Evolutionary conservation across 371 early-diverging fungal genomes (phyloP).

Genomic region (Mortierella sp.): DNA sequence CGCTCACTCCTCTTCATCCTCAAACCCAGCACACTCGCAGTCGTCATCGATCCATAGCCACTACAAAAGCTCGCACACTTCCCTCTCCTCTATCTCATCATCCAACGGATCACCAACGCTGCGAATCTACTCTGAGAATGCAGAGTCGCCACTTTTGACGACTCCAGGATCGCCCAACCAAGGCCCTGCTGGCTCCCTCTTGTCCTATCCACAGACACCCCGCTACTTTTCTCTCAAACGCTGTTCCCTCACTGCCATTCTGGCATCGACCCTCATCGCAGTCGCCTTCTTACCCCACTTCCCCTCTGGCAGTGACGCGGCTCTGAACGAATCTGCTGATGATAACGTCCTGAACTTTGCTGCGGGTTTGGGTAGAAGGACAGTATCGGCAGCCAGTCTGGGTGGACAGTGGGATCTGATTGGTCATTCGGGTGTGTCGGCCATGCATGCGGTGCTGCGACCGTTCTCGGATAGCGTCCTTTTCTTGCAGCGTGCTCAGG

Average conservation of each 20-base stretch:
- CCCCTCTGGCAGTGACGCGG: constrained; percentile 26
- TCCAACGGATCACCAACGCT: background rate
- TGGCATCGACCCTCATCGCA: constrained; percentile 18
- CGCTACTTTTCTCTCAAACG: constrained; percentile 22
- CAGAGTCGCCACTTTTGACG: background rate
- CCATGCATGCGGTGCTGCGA: constrained; percentile 57
- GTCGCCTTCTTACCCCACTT: constrained; percentile 3
- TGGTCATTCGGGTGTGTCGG: constrained; percentile 54
- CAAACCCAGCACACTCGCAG: background rate
- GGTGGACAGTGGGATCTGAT: constrained; percentile 56
- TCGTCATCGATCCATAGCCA: constrained; percentile 7
- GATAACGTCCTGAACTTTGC: background rate
- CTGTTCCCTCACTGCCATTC: constrained; percentile 15
- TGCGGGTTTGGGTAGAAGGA: background rate
- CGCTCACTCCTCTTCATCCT: background rate
- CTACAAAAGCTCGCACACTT: background rate
- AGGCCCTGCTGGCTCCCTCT: background rate
- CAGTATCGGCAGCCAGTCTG: constrained; percentile 27
- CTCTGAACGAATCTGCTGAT: background rate
- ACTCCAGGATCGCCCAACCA: background rate
- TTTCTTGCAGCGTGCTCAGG: constrained; percentile 49
- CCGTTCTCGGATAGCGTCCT: constrained; percentile 49
- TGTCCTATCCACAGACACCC: constrained; percentile 2
- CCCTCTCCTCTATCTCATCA: background rate
- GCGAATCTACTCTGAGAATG: background rate